Conservation (phyloP, 2,329 filamentous ascomycete species). For the Rugonectria rugulosa region DNA sequence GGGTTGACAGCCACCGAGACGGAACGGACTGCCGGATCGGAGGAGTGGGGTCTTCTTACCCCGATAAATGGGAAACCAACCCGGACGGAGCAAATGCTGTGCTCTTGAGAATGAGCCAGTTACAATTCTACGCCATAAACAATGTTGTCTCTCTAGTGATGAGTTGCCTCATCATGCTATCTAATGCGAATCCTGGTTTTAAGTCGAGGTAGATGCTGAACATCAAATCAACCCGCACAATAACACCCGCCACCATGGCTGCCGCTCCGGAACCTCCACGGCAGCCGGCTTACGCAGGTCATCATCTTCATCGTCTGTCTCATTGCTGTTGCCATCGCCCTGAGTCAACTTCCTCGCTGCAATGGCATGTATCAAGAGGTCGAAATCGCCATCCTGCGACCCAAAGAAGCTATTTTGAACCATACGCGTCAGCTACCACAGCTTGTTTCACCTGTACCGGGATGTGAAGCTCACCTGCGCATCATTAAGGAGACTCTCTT, state of each 20-base stretch:
- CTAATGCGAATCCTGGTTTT: no score
- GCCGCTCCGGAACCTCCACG: slow-evolving; percentile 6
- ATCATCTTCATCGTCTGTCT: slow-evolving; percentile 33
- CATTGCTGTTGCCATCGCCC: neutral
- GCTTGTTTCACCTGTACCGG: neutral
- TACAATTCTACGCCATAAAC: no score
- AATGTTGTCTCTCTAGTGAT: no score
- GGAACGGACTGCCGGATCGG: no score
- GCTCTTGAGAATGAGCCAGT: no score
- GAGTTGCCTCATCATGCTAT: no score
- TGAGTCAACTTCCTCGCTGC: slow-evolving; percentile 33
- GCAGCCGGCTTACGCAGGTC: slow-evolving; percentile 31
- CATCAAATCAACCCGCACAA: slow-evolving; percentile 39
- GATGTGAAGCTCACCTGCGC: slow-evolving; percentile 66
- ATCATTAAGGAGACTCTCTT: slow-evolving; percentile 80
- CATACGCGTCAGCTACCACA: slow-evolving; percentile 31
- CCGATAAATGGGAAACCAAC: no score
- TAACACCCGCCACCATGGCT: slow-evolving; percentile 36
- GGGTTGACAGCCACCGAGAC: no score
- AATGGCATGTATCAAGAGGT: slow-evolving; percentile 42
- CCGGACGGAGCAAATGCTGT: no score
- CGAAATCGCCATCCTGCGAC: slow-evolving; percentile 73
- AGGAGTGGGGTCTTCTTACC: no score
- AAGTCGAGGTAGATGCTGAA: no score
- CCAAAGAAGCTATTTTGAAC: slow-evolving; percentile 71